Conservation (phyloP, 1,284 basidiomycete genomes). For the Cryptococcus amylolentus region DNA sequence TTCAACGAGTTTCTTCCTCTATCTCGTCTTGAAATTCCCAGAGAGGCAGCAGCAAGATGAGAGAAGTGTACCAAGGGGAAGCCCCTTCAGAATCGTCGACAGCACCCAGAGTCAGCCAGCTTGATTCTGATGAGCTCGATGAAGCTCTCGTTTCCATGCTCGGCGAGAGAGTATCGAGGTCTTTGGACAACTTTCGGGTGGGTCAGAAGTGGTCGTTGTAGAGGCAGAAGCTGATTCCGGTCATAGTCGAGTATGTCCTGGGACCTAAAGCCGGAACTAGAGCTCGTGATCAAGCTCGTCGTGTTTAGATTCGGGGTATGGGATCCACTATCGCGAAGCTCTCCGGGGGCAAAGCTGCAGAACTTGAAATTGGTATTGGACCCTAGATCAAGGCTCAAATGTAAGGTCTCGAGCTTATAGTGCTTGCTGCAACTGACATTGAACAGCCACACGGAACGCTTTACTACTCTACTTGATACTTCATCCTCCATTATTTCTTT, state of each 20-base stretch:
- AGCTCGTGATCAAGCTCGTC: conserved; percentile 67
- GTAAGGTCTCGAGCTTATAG: not conserved
- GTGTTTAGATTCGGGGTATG: conserved; percentile 83
- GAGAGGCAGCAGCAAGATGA: not conserved
- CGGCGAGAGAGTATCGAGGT: conserved; percentile 73
- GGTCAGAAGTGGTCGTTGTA: conserved; percentile 30
- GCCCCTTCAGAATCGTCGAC: conserved; percentile 11
- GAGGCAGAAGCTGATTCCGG: not conserved
- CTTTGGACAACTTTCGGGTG: conserved; percentile 69
- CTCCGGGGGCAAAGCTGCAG: conserved; percentile 88
- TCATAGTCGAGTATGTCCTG: conserved; percentile 60
- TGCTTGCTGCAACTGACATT: not conserved
- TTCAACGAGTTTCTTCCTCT: not conserved
- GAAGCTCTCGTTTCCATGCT: conserved; percentile 80
- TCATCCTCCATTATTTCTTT: conserved; percentile 63
- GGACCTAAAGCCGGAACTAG: conserved; percentile 75
- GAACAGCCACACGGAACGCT: conserved; percentile 49
- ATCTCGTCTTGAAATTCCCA: not conserved
- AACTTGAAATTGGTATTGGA: conserved; percentile 58
- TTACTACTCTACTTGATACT: conserved; percentile 68
- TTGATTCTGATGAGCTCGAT: conserved; percentile 90
- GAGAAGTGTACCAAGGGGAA: conserved; percentile 12
- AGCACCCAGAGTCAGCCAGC: conserved; percentile 77
- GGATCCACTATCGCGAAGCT: conserved; percentile 62
- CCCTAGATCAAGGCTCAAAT: conserved; percentile 38